Evolutionary conservation across 2,329 filamentous ascomycete genomes (phyloP).

Genomic region (Thielaviopsis populi): DNA sequence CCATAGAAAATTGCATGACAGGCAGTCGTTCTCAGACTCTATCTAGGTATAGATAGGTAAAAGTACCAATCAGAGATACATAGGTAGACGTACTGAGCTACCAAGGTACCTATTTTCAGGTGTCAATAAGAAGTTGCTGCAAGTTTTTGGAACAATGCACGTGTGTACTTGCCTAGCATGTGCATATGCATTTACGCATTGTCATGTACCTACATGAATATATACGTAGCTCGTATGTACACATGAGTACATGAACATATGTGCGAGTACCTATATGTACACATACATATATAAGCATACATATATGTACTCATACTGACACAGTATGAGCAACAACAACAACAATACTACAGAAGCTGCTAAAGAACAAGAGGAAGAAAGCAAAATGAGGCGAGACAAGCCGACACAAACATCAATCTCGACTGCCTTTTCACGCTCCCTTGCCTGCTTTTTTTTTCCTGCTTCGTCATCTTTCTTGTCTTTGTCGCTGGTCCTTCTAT

Average conservation of each 20-base stretch:
- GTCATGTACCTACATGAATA: background rate
- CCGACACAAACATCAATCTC: background rate
- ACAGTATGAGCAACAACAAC: background rate
- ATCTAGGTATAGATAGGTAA: background rate
- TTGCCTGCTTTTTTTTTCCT: background rate
- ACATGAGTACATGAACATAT: no score
- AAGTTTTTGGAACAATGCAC: no score
- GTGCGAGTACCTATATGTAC: background rate
- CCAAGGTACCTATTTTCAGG: no score
- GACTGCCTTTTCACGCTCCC: background rate
- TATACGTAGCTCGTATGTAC: background rate
- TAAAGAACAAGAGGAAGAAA: slow-evolving; percentile 1
- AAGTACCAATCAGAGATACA: no score
- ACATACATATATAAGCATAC: background rate
- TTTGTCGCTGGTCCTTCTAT: background rate
- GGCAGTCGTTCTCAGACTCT: background rate
- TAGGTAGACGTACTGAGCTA: no score
- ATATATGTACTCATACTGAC: no score
- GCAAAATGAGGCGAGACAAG: background rate
- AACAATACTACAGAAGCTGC: background rate
- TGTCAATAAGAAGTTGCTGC: no score
- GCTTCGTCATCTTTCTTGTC: background rate
- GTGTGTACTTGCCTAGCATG: background rate
- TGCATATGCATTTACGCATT: background rate
- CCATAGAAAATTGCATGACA: slow-evolving; percentile 2